Evolutionary conservation across 805 yeast genomes (phyloP).

Genomic region (Metschnikowia borealis): DNA sequence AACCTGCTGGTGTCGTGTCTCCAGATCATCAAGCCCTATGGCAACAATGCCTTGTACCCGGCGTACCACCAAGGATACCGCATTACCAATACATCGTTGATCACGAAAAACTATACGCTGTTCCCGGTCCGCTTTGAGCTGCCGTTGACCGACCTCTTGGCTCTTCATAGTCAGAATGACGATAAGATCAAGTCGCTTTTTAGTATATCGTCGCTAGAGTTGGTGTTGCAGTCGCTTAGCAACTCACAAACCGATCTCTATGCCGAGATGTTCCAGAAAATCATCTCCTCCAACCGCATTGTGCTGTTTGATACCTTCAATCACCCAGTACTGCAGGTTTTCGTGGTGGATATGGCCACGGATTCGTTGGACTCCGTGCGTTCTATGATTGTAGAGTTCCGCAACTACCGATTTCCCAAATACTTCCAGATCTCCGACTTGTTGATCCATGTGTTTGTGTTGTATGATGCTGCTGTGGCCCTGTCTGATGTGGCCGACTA

Average conservation of each 20-base stretch:
- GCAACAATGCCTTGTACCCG: conserved; percentile 46
- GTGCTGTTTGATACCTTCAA: conserved; percentile 81
- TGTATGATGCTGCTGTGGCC: conserved; percentile 22
- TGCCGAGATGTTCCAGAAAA: conserved; percentile 51
- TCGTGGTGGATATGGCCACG: conserved; percentile 52
- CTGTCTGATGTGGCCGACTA: conserved; percentile 31
- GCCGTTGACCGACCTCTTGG: conserved; percentile 35
- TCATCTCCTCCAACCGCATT: conserved; percentile 55
- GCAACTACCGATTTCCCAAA: conserved; percentile 53
- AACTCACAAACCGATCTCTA: conserved; percentile 34
- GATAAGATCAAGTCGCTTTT: conserved; percentile 25
- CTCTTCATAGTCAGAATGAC: conserved; percentile 24
- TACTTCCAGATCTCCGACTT: conserved; percentile 65
- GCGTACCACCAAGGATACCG: conserved; percentile 40
- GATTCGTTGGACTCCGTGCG: conserved; percentile 57
- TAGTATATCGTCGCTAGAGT: conserved; percentile 37
- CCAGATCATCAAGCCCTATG: conserved; percentile 51
- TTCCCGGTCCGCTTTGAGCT: conserved; percentile 55
- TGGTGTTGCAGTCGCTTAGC: conserved; percentile 17
- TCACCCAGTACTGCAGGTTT: conserved; percentile 77
- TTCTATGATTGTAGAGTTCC: conserved; percentile 46
- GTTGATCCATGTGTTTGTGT: conserved; percentile 39
- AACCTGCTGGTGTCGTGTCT: conserved; percentile 37
- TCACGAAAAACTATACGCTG: conserved; percentile 46
- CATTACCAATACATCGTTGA: conserved; percentile 49